phyloP scores from a whole-genome alignment of 257 asterid species.

The Salvia splendens region DNA sequence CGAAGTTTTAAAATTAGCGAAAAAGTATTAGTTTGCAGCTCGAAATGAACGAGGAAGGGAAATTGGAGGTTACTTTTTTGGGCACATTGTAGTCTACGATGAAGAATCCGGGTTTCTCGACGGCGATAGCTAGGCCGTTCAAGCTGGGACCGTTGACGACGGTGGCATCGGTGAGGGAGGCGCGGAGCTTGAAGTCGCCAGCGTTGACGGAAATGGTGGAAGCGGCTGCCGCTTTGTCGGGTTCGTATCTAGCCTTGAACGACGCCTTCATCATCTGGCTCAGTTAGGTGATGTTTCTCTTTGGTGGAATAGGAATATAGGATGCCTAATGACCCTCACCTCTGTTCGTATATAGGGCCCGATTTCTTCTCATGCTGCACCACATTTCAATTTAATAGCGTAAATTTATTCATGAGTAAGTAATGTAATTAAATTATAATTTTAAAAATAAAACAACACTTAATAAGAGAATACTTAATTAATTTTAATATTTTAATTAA shows the following conservation, averaged over 20 bases:
- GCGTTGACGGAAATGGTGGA: constrained; percentile 76
- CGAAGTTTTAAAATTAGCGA: not conserved
- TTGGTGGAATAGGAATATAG: too few relatives aligned
- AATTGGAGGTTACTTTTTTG: constrained; percentile 51
- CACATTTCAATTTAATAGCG: too few relatives aligned
- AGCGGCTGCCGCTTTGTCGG: constrained; percentile 69
- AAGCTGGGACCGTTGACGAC: constrained; percentile 79
- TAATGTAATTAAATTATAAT: too few relatives aligned
- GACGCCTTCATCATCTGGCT: constrained; percentile 65
- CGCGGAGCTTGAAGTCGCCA: constrained; percentile 88
- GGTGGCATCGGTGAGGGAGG: constrained; percentile 89
- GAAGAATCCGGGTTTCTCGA: constrained; percentile 91
- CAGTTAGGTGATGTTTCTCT: constrained; percentile 13
- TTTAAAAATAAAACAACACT: too few relatives aligned
- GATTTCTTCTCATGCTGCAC: too few relatives aligned
- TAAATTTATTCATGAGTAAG: too few relatives aligned
- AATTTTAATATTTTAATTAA: too few relatives aligned
- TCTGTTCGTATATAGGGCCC: too few relatives aligned
- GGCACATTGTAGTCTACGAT: constrained; percentile 85
- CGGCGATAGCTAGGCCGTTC: constrained; percentile 71
- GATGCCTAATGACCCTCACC: too few relatives aligned
- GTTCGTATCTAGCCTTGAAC: constrained; percentile 73
- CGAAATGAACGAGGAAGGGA: not conserved
- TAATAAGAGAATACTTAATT: too few relatives aligned
- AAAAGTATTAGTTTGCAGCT: not conserved